A percentile compares a stretch with the other conserved stretches of the same genome.
These are phyloP conservation scores for Zasmidium angulare DNA, from an alignment of 2,329 filamentous ascomycete genomes.

Conservation along the genomic window DNA sequence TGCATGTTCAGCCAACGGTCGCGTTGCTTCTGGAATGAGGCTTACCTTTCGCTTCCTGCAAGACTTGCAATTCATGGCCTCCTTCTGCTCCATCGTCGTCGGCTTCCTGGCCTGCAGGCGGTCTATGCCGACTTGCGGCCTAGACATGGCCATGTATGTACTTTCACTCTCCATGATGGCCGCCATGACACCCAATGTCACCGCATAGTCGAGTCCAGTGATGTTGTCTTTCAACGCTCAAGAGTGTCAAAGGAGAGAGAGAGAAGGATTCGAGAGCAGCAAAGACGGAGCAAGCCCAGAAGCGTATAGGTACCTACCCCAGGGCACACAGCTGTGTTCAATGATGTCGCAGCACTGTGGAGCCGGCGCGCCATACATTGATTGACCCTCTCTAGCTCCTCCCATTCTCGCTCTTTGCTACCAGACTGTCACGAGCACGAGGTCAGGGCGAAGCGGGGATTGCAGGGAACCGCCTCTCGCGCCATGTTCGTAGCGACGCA, in stretches of 20 bases:
- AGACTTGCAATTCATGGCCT: constrained; percentile 95
- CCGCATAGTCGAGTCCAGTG: background rate
- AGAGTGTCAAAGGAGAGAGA: no score
- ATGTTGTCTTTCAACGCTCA: background rate
- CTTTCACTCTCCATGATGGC: constrained; percentile 19
- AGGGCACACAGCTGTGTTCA: constrained; percentile 8
- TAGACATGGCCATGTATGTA: constrained; percentile 55
- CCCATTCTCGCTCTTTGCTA: no score
- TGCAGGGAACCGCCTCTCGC: background rate
- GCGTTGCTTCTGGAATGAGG: background rate
- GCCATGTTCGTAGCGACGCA: background rate
- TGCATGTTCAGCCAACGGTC: background rate
- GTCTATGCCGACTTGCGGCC: constrained; percentile 63
- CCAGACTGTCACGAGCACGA: constrained; percentile 17
- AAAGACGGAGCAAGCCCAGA: background rate
- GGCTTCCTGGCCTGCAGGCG: constrained; percentile 69
- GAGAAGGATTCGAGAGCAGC: no score
- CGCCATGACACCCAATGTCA: constrained; percentile 8
- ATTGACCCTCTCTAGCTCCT: constrained; percentile 9
- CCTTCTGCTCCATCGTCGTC: constrained; percentile 74
- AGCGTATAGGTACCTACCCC: background rate
- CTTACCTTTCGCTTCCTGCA: constrained; percentile 87
- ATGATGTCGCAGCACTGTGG: constrained; percentile 19
- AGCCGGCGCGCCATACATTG: constrained; percentile 21
- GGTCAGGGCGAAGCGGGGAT: background rate